Base-by-base conservation (phyloP, 148 eudicot genomes). In the Vaccinium macrocarpon region DNA sequence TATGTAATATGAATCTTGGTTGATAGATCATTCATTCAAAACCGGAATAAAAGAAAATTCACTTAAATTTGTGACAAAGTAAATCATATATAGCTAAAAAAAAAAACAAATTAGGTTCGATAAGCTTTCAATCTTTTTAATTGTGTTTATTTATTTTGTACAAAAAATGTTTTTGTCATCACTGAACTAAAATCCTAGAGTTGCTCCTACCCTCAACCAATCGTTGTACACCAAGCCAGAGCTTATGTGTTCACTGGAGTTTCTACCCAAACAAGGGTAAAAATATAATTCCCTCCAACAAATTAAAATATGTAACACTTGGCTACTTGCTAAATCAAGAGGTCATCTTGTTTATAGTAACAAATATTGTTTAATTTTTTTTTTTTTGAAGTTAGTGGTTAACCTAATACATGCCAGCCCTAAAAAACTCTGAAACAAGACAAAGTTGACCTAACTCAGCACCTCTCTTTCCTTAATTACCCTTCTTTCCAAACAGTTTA, bases 361-460 rank as follows among this genome's bases (percentile, higher is more conserved):
- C 57, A 53, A 53, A 53, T 53, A 0, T 46, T 35, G 46, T 10
- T 19, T 59, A 78, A 78, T 29, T 5, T 55, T 6, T 48, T 55
- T 6, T 48, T 8, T 46, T 78, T 15, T 84, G 42, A 29, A 78
- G 66, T 42, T 79, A 61, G 68, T 84, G 49, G 86, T 84, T 79
- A 78, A 84, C 86, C 86, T 78, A 78, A 27, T 80, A 73, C 42
- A 46, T 10, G 70, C 3, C 42, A 32, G 18, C 84, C 78, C 42
- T 27, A 71, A 27, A 21, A 52, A 82, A 70, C 55, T 29, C 38
- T 42, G 74, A 61, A 62, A 85, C 46, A 85, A 56, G 55, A 23
- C 82, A 46, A 84, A 84, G 57, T 62, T 76, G 55, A 81, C 62
- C 87, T 81, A 88, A 86, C 85, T 82, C 85, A 73, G 55, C 50